Evolutionary conservation across 768 basidiomycete species (phyloP).

Genomic region (Rhizopogon roseolus): DNA sequence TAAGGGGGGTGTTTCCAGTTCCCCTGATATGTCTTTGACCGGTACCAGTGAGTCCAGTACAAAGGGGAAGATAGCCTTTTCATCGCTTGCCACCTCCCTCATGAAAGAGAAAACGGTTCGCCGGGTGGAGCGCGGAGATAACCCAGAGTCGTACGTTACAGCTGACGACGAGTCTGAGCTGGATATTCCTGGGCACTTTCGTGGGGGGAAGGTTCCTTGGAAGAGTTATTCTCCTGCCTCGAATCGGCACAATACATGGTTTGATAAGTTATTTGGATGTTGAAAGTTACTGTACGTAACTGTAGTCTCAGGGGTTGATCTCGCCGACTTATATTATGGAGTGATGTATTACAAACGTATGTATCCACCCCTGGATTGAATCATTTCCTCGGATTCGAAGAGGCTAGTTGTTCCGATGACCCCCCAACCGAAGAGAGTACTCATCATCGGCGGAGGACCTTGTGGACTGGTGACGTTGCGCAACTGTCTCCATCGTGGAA

Average conservation of each 20-base stretch:
- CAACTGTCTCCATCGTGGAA: constrained; percentile 38
- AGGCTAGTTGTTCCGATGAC: too few species aligned
- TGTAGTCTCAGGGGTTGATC: not conserved
- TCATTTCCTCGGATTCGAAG: too few species aligned
- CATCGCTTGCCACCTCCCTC: not conserved
- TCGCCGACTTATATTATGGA: too few species aligned
- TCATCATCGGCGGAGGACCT: constrained; percentile 45
- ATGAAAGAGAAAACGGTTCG: not conserved
- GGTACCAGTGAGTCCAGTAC: constrained; percentile 10
- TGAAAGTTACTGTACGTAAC: constrained; percentile 1
- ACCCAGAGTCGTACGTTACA: constrained; percentile 3
- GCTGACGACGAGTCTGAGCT: constrained; percentile 28
- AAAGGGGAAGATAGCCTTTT: constrained; percentile 7
- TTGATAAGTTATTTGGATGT: constrained; percentile 19
- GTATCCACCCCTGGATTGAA: too few species aligned
- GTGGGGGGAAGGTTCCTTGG: constrained; percentile 16
- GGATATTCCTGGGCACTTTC: constrained; percentile 52
- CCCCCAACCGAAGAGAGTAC: constrained; percentile 10
- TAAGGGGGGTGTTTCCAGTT: constrained; percentile 17
- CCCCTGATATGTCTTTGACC: constrained; percentile 15
- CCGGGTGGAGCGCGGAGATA: constrained; percentile 1
- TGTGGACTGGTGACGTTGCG: constrained; percentile 44
- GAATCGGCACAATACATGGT: constrained; percentile 12
- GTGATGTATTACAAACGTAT: too few species aligned
- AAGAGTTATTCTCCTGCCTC: not conserved